A percentile compares a stretch with the other conserved stretches of the same genome.
Evolutionary conservation across 2,329 filamentous ascomycete genomes (phyloP).

Genomic region (Paecilomyces variotii): DNA sequence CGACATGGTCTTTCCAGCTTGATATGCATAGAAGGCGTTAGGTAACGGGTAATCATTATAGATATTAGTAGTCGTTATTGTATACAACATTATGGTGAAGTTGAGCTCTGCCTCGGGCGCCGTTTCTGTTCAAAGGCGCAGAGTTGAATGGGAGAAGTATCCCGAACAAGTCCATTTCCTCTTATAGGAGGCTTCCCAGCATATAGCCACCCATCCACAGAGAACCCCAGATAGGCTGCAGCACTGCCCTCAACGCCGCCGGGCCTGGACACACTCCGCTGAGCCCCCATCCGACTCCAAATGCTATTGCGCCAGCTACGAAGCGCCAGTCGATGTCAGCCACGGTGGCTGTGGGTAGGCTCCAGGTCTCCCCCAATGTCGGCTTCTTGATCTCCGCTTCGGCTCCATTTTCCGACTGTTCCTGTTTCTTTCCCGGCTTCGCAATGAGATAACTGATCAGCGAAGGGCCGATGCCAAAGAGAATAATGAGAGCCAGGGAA

Average conservation of each 20-base stretch:
- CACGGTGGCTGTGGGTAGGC: constrained; percentile 37
- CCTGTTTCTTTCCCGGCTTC: constrained; percentile 25
- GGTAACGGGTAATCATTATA: background rate
- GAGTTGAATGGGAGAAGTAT: background rate
- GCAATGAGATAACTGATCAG: constrained; percentile 26
- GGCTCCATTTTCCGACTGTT: constrained; percentile 13
- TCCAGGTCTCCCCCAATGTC: constrained; percentile 34
- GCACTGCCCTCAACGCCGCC: constrained; percentile 37
- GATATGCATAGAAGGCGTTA: background rate
- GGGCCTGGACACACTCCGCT: constrained; percentile 46
- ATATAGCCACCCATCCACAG: constrained; percentile 42
- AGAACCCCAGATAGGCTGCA: constrained; percentile 42
- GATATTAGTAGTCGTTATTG: background rate
- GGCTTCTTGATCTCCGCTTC: constrained; percentile 28
- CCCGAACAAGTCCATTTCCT: background rate
- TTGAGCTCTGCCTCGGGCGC: background rate
- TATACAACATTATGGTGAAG: background rate
- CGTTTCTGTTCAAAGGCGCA: background rate
- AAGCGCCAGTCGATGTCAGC: constrained; percentile 43
- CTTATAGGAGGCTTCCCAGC: constrained; percentile 30
- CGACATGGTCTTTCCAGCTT: background rate
- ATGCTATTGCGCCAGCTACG: constrained; percentile 38
- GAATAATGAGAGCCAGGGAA: constrained; percentile 40
- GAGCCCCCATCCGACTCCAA: constrained; percentile 46
- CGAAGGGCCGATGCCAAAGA: constrained; percentile 44